These are phyloP conservation scores for Coccinonectria pachysandricola DNA, from an alignment of 2,329 filamentous ascomycete genomes.

Conservation along the genomic window DNA sequence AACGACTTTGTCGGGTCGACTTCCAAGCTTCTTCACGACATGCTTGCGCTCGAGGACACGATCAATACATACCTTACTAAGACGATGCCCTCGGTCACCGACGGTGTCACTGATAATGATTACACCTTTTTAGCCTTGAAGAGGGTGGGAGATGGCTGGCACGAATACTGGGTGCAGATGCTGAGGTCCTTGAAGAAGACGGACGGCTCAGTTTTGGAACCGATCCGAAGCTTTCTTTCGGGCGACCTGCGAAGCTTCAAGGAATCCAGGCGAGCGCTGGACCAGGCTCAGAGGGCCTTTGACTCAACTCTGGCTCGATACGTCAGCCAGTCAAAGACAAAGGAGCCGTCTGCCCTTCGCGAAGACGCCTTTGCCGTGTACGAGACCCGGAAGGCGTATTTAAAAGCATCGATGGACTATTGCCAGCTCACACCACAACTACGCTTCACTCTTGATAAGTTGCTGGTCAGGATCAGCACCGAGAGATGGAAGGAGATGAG, in stretches of 20 bases:
- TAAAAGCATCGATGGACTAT: constrained; percentile 89
- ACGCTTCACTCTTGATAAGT: constrained; percentile 70
- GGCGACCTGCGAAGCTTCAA: constrained; percentile 80
- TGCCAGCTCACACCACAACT: constrained; percentile 81
- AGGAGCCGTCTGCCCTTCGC: constrained; percentile 80
- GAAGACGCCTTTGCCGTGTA: constrained; percentile 96
- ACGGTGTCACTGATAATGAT: constrained; percentile 86
- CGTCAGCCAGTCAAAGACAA: constrained; percentile 76
- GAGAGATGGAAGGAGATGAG: constrained; percentile 87
- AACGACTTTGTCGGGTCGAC: constrained; percentile 47
- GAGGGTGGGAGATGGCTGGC: constrained; percentile 72
- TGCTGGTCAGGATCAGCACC: constrained; percentile 73
- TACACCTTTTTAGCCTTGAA: constrained; percentile 84
- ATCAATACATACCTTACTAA: constrained; percentile 68
- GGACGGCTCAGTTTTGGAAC: constrained; percentile 68
- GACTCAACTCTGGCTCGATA: constrained; percentile 76
- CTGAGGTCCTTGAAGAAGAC: constrained; percentile 66
- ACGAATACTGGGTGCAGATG: constrained; percentile 77
- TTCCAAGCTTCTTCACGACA: constrained; percentile 46
- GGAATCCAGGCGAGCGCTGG: constrained; percentile 66
- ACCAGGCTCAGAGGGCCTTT: constrained; percentile 72
- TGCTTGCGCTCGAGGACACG: constrained; percentile 66
- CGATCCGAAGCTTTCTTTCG: constrained; percentile 66
- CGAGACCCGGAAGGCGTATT: constrained; percentile 80
- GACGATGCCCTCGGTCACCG: constrained; percentile 67